These are phyloP conservation scores for Gyrodon lividus DNA, from an alignment of 768 basidiomycete species.

Conservation along the genomic window DNA sequence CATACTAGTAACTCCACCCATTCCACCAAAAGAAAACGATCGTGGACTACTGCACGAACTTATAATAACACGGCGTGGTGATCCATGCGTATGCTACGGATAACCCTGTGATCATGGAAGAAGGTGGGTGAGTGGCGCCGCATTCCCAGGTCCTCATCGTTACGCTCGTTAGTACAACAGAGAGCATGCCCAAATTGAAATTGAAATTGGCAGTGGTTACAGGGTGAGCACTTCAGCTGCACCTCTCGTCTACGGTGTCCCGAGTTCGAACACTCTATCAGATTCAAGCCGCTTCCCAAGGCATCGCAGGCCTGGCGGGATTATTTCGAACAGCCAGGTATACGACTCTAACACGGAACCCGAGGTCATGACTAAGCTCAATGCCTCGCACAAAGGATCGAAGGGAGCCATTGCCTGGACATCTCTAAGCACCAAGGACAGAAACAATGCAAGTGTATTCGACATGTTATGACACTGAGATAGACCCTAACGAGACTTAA, in stretches of 20 bases:
- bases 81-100: slow-evolving; percentile 47
- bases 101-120: slow-evolving; percentile 45
- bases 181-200: slow-evolving; percentile 70
- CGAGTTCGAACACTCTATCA: slow-evolving; percentile 13
- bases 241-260: background rate
- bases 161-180: slow-evolving; percentile 42
- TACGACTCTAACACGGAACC: slow-evolving; percentile 44
- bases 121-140: slow-evolving; percentile 45
- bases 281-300: slow-evolving; percentile 51
- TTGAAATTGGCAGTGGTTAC: slow-evolving; percentile 87
- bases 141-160: no score
- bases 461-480: no score
- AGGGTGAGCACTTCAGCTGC: slow-evolving; percentile 42
- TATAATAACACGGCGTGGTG: no score
- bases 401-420: slow-evolving; percentile 44
- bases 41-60: slow-evolving; percentile 34
- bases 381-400: slow-evolving; percentile 44
- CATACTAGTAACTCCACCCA: slow-evolving; percentile 23
- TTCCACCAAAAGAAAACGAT: slow-evolving; percentile 38
- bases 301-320: slow-evolving; percentile 42
- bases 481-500: no score
- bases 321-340: slow-evolving; percentile 43
- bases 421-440: background rate
- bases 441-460: background rate
- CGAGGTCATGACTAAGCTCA: slow-evolving; percentile 43